Base-by-base conservation (phyloP, 2,329 filamentous ascomycete genomes). In the Tympanopsis confertula region DNA sequence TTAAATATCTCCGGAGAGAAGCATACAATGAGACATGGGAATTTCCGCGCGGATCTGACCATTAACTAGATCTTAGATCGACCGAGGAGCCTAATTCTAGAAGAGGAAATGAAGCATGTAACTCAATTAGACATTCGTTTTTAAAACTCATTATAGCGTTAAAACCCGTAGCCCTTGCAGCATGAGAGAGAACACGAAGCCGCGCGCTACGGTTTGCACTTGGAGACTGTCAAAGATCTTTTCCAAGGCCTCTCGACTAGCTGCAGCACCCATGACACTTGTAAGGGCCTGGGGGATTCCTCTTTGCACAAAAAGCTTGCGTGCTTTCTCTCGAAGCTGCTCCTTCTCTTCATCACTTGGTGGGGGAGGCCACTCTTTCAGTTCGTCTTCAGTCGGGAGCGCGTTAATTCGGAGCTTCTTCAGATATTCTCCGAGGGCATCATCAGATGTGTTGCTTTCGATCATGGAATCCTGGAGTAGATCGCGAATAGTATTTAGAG, bases 391-490 rank as follows among this genome's bases (percentile, higher is more conserved):
- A 10, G 30, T 33, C 30, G 30, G 30, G 7, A 33, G 30, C 7
- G 30, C 30, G 15, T 33, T 33, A 7, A 12, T 15, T 10, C 30
- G 30, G 15, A 33, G 30, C 15, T 33, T 33, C 10, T 10, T 33
- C 7, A 33, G 30, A 15, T 33, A 33, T 13, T 7, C 12, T 10
- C 12, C 7, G 7, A 33, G 10, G 7, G 30, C 7, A 12, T 13
- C 15, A 33, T 33, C 30, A 7, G 30, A 33, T 7, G 30, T 33
- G 15, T 33, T 33, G 7, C 10, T 15, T 12, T 33, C 15, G 15
- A 33, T 33, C 30, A 33, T 33, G 7, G 30, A 33, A 13, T 33
- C 30, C 30, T 33, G 30, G 7, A 33, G 15, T 12, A 33, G 30
- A 17, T 7, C 7, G 7, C 30, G 30, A 18, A 33, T 33, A 7